Evolutionary conservation across 306 rosid species (phyloP).

Genomic region (Pueraria montana): DNA sequence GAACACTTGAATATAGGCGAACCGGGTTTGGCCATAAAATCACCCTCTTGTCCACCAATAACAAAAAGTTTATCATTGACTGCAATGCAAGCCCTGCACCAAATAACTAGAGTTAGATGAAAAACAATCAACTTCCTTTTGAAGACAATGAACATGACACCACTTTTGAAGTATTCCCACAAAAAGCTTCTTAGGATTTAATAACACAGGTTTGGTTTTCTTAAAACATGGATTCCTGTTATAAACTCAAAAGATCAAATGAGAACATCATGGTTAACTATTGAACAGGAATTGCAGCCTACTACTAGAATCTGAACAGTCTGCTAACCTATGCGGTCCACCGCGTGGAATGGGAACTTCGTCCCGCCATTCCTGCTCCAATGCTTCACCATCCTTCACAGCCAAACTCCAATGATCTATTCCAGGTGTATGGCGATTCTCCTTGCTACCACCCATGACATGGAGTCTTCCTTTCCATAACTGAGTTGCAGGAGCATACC

Average conservation of each 20-base stretch:
- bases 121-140: slow-evolving; percentile 28
- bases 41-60: slow-evolving; percentile 98
- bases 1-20: slow-evolving; percentile 97
- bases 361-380: slow-evolving; percentile 74
- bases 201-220: slow-evolving; percentile 22
- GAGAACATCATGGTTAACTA: slow-evolving; percentile 35
- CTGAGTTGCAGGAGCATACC: slow-evolving; percentile 95
- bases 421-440: slow-evolving; percentile 90
- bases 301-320: slow-evolving; percentile 28
- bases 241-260: neutral
- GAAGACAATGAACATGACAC: slow-evolving; percentile 11
- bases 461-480: slow-evolving; percentile 94
- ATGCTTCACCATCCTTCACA: slow-evolving; percentile 78
- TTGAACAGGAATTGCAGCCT: slow-evolving; percentile 18
- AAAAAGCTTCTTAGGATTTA: slow-evolving; percentile 19
- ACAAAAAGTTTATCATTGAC: slow-evolving; percentile 70
- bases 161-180: slow-evolving; percentile 26
- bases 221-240: slow-evolving; percentile 3
- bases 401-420: slow-evolving; percentile 93
- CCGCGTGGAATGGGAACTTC: slow-evolving; percentile 94
- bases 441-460: slow-evolving; percentile 97
- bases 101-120: slow-evolving; percentile 37
- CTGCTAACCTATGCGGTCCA: slow-evolving; percentile 90
- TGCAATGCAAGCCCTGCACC: slow-evolving; percentile 77
- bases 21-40: slow-evolving; percentile 95